Evolutionary conservation across 345 rosid species (phyloP), one percentile per base, ranked within the genome.

Genomic region (Moringa oleifera): DNA sequence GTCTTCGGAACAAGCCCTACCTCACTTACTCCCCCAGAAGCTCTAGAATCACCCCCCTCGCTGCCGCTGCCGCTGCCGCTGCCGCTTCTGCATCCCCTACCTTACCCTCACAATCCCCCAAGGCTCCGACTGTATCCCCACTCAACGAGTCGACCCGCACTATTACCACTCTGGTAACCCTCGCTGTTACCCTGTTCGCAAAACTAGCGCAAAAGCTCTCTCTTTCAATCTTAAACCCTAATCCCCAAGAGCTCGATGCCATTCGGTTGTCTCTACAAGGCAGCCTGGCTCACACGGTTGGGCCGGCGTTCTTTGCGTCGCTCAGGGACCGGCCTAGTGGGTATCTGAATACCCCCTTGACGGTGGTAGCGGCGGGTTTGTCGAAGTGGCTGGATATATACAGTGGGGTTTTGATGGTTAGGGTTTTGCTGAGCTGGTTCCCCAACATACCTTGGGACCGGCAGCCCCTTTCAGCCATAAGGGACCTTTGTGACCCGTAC

Each of bases 371-470:
- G 0, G 88, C 97, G 0, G 97, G 95, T 0, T 25, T 92, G 72
- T 79, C 93, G 20, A 89, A 87, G 71, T 89, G 97, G 97, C 84
- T 89, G 0, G 96, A 92, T 54, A 85, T 89, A 18, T 87, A 89
- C 82, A 89, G 93, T 19, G 95, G 88, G 61, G 94, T 87, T 36
- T 67, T 93, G 74, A 79, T 88, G 97, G 88, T 93, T 51, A 79
- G 97, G 80, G 98, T 93, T 50, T 78, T 93, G 73, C 89, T 90
- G 16, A 87, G 97, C 69, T 93, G 96, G 98, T 93, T 93, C 72
- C 98, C 96, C 0, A 93, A 93, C 66, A 84, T 87, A 5, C 96
- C 94, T 0, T 90, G 96, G 98, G 96, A 93, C 50, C 73, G 88
- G 21, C 97, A 87, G 77, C 96, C 97, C 0, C 65, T 90, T 28